phyloP scores from a whole-genome alignment of 1,284 basidiomycete genomes.

The Moesziomyces sp. region DNA sequence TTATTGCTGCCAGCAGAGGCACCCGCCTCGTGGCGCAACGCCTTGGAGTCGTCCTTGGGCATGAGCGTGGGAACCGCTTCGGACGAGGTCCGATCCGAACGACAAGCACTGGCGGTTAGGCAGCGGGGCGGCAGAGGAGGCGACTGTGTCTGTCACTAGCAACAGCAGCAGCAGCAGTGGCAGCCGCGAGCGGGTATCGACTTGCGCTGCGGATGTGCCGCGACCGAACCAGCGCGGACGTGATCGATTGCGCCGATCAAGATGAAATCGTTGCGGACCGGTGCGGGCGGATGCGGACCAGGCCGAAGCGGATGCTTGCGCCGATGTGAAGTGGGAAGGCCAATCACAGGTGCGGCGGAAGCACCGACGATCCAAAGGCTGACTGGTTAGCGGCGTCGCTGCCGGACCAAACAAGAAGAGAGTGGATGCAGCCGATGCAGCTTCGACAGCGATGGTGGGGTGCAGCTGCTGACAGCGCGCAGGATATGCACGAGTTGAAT shows the following conservation, averaged over 20 bases:
- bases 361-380: neutral
- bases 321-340: too few relatives aligned
- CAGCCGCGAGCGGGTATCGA: neutral
- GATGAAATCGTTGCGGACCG: neutral
- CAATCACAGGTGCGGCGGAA: neutral
- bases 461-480: neutral
- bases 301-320: neutral
- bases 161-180: neutral
- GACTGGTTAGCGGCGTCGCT: neutral
- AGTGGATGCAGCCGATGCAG: neutral
- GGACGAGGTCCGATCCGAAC: neutral
- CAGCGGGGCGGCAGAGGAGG: too few relatives aligned
- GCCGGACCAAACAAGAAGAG: neutral
- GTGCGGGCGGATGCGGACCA: neutral
- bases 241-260: neutral
- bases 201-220: neutral
- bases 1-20: constrained; percentile 11
- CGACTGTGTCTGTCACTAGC: too few relatives aligned
- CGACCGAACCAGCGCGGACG: neutral
- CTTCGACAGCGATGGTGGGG: neutral
- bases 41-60: constrained; percentile 42
- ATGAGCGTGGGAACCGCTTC: constrained; percentile 6
- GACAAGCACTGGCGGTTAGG: too few relatives aligned
- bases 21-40: constrained; percentile 11
- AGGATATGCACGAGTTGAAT: too few relatives aligned